Conservation (phyloP, 2,329 filamentous ascomycete genomes). For the Teratosphaeria zuluensis region DNA sequence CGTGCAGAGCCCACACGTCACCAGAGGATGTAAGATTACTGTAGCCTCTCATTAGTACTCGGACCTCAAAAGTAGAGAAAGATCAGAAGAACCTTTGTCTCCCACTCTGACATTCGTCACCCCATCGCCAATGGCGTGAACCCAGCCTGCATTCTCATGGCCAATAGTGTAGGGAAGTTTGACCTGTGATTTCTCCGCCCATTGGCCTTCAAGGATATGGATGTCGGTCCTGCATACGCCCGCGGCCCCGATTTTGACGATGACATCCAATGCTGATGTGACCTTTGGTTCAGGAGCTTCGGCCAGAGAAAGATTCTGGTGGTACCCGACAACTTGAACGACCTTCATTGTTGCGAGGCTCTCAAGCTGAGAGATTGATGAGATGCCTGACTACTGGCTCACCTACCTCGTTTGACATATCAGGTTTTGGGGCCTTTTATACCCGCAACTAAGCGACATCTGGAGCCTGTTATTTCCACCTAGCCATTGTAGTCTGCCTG, state of each 20-base stretch:
- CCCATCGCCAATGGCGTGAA: constrained; percentile 13
- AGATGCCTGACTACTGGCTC: too few relatives aligned
- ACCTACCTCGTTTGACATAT: background rate
- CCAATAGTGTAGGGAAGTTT: constrained; percentile 18
- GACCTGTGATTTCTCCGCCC: constrained; percentile 15
- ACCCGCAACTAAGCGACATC: background rate
- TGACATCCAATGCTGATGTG: constrained; percentile 14
- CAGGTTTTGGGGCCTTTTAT: background rate
- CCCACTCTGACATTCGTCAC: constrained; percentile 12
- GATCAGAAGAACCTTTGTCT: constrained; percentile 4
- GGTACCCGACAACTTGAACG: constrained; percentile 16
- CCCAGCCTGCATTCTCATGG: constrained; percentile 18
- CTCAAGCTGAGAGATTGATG: too few relatives aligned
- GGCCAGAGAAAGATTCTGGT: constrained; percentile 15
- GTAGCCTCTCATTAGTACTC: too few relatives aligned
- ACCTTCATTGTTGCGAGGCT: constrained; percentile 10
- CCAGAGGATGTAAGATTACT: constrained; percentile 17
- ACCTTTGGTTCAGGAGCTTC: constrained; percentile 15
- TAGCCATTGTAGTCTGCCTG: background rate
- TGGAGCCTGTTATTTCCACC: background rate
- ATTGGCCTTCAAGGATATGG: constrained; percentile 18
- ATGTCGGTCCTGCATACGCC: constrained; percentile 20
- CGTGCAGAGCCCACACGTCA: constrained; percentile 17
- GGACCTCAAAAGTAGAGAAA: too few relatives aligned
- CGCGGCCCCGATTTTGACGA: constrained; percentile 20